phyloP scores from a whole-genome alignment of 73 alveolate species.

The Tetrahymena malaccensis region DNA sequence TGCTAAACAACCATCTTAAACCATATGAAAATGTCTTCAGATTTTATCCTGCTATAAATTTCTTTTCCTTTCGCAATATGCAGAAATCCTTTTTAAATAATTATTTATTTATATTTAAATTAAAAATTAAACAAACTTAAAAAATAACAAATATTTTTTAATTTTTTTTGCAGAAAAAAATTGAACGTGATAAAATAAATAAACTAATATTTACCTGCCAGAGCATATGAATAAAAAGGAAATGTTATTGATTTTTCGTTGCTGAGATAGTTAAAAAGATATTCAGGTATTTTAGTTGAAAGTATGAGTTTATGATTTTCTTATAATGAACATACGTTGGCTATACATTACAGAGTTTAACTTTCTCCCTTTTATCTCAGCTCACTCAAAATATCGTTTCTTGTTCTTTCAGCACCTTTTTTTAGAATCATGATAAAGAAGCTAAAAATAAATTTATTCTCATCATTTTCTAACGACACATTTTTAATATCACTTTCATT shows the following conservation, averaged over 20 bases:
- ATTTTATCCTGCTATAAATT: neutral
- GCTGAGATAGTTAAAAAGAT: neutral
- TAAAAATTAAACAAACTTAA: too few species aligned
- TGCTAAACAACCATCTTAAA: neutral
- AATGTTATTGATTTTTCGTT: neutral
- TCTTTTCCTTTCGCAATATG: neutral
- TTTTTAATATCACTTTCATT: neutral
- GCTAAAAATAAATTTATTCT: neutral
- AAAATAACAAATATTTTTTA: too few species aligned
- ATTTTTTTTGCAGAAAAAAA: too few species aligned
- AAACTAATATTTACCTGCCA: neutral
- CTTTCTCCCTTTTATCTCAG: neutral
- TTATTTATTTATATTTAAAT: too few species aligned
- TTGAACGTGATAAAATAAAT: too few species aligned
- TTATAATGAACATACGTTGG: neutral
- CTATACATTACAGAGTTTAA: neutral
- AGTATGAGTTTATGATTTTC: neutral
- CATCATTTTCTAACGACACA: neutral
- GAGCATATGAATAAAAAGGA: neutral
- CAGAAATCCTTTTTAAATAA: neutral
- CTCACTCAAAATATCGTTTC: neutral
- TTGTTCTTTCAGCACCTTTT: neutral
- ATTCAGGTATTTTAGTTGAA: neutral
- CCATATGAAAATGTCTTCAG: neutral
- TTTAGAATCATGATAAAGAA: neutral